These are phyloP conservation scores for Ophiocordyceps camponoti-saundersi DNA, from an alignment of 2,329 filamentous ascomycete genomes.

Conservation along the genomic window DNA sequence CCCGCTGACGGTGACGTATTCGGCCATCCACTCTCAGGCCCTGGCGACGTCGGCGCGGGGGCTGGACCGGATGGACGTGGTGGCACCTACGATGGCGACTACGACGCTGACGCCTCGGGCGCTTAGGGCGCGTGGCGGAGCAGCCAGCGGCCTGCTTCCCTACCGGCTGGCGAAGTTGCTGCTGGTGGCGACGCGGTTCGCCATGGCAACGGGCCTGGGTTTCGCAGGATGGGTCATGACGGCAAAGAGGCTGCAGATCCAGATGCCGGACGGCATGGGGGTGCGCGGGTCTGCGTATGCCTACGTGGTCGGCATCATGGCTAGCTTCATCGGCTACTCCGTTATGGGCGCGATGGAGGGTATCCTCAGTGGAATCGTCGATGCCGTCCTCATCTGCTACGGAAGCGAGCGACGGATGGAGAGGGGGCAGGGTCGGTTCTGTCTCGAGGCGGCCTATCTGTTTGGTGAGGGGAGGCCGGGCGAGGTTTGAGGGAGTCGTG, in stretches of 20 bases:
- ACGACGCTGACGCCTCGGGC: constrained; percentile 48
- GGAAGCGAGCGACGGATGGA: constrained; percentile 66
- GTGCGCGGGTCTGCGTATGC: constrained; percentile 76
- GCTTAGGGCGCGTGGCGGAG: constrained; percentile 24
- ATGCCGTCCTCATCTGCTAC: constrained; percentile 85
- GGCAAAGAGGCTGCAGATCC: constrained; percentile 57
- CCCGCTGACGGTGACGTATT: constrained; percentile 80
- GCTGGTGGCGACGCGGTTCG: constrained; percentile 75
- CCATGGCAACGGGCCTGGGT: constrained; percentile 78
- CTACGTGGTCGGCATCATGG: constrained; percentile 83
- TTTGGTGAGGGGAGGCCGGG: constrained; percentile 48
- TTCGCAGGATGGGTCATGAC: constrained; percentile 96
- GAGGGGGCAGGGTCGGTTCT: constrained; percentile 59
- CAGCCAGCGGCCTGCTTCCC: constrained; percentile 46
- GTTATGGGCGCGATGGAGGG: constrained; percentile 84
- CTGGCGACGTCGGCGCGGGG: constrained; percentile 63
- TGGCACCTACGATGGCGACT: constrained; percentile 55
- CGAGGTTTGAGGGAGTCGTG: constrained; percentile 4
- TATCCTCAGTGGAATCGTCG: constrained; percentile 70
- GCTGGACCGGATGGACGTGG: constrained; percentile 65
- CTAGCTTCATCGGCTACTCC: constrained; percentile 88
- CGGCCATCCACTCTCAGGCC: constrained; percentile 80
- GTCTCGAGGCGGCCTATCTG: constrained; percentile 75
- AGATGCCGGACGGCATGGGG: constrained; percentile 32
- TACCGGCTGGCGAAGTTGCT: constrained; percentile 86